Percentiles rank a stretch among this genome's conserved stretches.
Evolutionary conservation across 768 basidiomycete genomes (phyloP).

Genomic region (Termitomyces heimii): DNA sequence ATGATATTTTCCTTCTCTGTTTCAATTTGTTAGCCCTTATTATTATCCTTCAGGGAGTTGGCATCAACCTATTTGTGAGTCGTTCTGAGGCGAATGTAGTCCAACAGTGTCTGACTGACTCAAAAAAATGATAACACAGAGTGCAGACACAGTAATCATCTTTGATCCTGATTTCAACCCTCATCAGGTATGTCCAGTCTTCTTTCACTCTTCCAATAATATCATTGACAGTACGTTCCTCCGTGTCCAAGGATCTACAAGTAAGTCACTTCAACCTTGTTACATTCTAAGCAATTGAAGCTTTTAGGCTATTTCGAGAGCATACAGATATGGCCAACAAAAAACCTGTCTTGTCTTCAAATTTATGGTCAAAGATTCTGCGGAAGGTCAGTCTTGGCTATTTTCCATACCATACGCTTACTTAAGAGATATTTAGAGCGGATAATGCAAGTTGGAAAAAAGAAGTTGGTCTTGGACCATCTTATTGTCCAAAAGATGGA

Average conservation of each 20-base stretch:
- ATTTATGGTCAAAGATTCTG: slow-evolving; percentile 90
- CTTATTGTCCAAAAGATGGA: slow-evolving; percentile 96
- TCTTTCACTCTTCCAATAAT: background rate
- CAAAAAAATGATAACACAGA: slow-evolving; percentile 35
- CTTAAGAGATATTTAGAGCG: slow-evolving; percentile 51
- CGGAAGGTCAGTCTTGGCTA: slow-evolving; percentile 54
- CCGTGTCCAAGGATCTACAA: slow-evolving; percentile 67
- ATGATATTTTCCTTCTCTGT: slow-evolving; percentile 13
- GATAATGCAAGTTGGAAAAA: slow-evolving; percentile 90
- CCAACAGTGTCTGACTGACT: background rate
- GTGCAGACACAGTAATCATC: slow-evolving; percentile 90
- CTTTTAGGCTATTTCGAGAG: slow-evolving; percentile 83
- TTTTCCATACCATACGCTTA: background rate
- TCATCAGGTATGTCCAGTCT: slow-evolving; percentile 60
- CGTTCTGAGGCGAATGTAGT: background rate
- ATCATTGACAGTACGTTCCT: background rate
- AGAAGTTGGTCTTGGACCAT: slow-evolving; percentile 91
- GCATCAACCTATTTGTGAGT: slow-evolving; percentile 71
- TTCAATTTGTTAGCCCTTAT: background rate
- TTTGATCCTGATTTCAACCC: slow-evolving; percentile 98
- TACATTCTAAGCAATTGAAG: background rate
- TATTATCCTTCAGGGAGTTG: slow-evolving; percentile 53
- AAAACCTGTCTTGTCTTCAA: slow-evolving; percentile 96
- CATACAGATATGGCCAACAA: slow-evolving; percentile 92
- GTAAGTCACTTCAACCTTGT: slow-evolving; percentile 32